Conservation (phyloP, 495 filamentous ascomycete genomes). For the Pyrenopolyporus hunteri region DNA sequence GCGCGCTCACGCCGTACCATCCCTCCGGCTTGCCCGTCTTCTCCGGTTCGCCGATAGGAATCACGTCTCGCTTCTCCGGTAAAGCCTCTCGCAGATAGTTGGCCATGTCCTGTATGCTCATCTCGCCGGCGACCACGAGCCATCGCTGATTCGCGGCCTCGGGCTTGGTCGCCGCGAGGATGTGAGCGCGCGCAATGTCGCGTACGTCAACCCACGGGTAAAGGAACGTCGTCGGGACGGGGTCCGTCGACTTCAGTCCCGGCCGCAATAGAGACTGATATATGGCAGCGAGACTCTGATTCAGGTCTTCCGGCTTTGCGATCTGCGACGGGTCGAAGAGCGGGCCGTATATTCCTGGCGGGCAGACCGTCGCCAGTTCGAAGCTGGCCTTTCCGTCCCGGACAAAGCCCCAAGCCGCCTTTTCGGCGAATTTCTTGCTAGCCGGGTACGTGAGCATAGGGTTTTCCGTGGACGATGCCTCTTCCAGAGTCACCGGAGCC, state of each 20-base stretch:
- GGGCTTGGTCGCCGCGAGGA: slow-evolving; percentile 68
- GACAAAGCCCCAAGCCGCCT: slow-evolving; percentile 81
- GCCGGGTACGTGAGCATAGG: slow-evolving; percentile 48
- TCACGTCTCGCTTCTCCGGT: slow-evolving; percentile 65
- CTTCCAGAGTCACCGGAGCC: slow-evolving; percentile 49
- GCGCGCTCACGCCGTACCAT: slow-evolving; percentile 50
- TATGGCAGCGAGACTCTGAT: slow-evolving; percentile 70
- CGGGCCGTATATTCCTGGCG: slow-evolving; percentile 76
- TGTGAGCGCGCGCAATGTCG: slow-evolving; percentile 74
- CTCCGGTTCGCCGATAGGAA: slow-evolving; percentile 59
- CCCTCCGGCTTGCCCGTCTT: slow-evolving; percentile 41
- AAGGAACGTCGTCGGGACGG: slow-evolving; percentile 58
- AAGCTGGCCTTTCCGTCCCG: slow-evolving; percentile 81
- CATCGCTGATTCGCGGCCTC: slow-evolving; percentile 74
- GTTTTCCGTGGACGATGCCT: slow-evolving; percentile 50
- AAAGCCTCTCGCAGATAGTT: slow-evolving; percentile 69
- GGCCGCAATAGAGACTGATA: slow-evolving; percentile 59
- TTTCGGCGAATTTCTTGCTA: slow-evolving; percentile 53
- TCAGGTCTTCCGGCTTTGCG: slow-evolving; percentile 64
- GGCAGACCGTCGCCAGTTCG: slow-evolving; percentile 69
- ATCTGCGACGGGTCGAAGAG: slow-evolving; percentile 52
- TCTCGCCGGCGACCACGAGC: slow-evolving; percentile 67
- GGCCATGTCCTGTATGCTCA: slow-evolving; percentile 68
- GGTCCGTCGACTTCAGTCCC: slow-evolving; percentile 57
- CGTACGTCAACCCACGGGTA: slow-evolving; percentile 72